Percentiles rank a stretch among this genome's conserved stretches.
Conservation (phyloP, 2,329 filamentous ascomycete genomes). For the Monilinia aucupariae region DNA sequence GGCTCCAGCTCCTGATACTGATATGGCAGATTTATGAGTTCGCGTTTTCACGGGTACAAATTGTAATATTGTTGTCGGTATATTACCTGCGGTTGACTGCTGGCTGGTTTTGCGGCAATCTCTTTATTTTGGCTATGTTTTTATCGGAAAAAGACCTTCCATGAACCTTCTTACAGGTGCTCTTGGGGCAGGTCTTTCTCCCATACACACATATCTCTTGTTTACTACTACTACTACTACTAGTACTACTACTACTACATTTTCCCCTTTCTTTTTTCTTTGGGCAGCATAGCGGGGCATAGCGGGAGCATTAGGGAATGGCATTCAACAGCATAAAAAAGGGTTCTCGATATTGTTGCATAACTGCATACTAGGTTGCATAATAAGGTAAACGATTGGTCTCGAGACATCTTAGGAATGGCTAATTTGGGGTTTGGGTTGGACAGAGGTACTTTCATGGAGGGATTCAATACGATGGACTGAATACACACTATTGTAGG, state of each 20-base stretch:
- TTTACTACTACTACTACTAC: too few species aligned
- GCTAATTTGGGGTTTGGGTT: neutral
- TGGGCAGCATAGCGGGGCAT: neutral
- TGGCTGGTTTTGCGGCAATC: neutral
- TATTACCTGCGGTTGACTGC: neutral
- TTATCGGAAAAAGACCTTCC: neutral
- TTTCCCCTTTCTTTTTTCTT: neutral
- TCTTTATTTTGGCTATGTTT: neutral
- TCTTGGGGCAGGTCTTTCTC: neutral
- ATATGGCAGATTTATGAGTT: neutral
- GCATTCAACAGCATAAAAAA: neutral
- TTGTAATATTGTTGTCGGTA: neutral
- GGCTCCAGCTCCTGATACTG: neutral
- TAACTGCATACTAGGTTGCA: neutral
- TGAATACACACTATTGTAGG: neutral
- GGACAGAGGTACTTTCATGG: neutral
- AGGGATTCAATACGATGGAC: neutral
- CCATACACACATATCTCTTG: neutral
- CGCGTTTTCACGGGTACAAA: neutral
- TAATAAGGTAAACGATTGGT: constrained; percentile 1
- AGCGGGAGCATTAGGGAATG: neutral
- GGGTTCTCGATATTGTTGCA: neutral
- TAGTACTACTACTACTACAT: too few species aligned
- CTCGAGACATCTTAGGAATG: neutral
- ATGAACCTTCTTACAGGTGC: neutral